These are phyloP conservation scores for Neonectria coccinea DNA, from an alignment of 2,329 filamentous ascomycete genomes.

Conservation along the genomic window DNA sequence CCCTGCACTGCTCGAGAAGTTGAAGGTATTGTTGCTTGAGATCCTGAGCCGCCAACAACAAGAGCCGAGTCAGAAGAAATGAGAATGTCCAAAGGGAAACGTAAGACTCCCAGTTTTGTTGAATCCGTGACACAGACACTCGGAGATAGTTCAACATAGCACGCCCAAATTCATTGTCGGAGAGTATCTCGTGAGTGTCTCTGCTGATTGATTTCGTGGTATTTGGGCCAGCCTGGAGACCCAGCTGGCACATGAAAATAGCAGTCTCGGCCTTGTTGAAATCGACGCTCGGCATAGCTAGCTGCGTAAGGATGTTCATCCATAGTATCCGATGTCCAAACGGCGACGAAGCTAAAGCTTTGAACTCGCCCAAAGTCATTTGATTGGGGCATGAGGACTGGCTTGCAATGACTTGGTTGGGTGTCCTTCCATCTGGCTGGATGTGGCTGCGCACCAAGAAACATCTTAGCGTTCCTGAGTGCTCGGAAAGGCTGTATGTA, in stretches of 20 bases:
- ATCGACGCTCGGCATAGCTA: conserved; percentile 37
- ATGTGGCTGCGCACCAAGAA: conserved; percentile 28
- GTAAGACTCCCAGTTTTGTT: conserved; percentile 40
- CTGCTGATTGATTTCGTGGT: rapidly evolving
- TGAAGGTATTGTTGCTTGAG: background rate
- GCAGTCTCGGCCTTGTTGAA: conserved; percentile 40
- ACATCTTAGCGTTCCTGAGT: conserved; percentile 16
- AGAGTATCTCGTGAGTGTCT: conserved; percentile 5
- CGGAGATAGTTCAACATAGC: conserved; percentile 5
- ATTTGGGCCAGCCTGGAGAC: conserved; percentile 33
- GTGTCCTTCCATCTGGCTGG: too few relatives aligned
- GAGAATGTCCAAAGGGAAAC: conserved; percentile 32
- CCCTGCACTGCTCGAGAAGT: conserved; percentile 16
- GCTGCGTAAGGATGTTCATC: conserved; percentile 39
- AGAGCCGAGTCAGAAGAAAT: conserved; percentile 23
- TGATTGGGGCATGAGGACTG: conserved; percentile 60
- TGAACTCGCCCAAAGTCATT: conserved; percentile 66
- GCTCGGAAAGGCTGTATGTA: conserved; percentile 28
- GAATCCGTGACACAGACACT: conserved; percentile 14
- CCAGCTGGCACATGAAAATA: conserved; percentile 35
- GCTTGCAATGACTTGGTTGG: conserved; percentile 55
- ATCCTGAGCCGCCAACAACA: conserved; percentile 19
- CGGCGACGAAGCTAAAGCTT: conserved; percentile 46
- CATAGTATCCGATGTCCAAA: conserved; percentile 35
- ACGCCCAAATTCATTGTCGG: conserved; percentile 20